phyloP scores from a whole-genome alignment of 176 grass and related monocot species.

The Hyparrhenia diplandra region DNA sequence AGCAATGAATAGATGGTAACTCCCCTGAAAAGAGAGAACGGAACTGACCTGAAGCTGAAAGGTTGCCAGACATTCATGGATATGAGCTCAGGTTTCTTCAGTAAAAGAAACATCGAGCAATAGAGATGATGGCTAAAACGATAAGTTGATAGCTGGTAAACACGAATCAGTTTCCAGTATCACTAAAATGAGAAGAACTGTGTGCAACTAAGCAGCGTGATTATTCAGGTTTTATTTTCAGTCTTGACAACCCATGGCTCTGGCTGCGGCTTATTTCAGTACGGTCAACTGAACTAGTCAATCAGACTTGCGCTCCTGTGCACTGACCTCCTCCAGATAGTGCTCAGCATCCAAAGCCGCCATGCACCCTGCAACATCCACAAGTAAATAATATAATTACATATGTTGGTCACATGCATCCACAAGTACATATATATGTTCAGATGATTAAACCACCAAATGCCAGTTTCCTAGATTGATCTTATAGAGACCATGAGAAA shows the following conservation, averaged over 20 bases:
- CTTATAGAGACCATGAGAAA: not conserved
- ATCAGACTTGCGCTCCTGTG: slow-evolving; percentile 58
- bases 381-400: not conserved
- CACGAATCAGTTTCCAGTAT: too few relatives aligned
- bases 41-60: too few relatives aligned
- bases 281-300: slow-evolving; percentile 22
- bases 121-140: too few relatives aligned
- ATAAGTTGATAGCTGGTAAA: too few relatives aligned
- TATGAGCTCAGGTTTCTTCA: too few relatives aligned
- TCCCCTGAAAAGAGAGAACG: too few relatives aligned
- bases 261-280: slow-evolving; percentile 3
- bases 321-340: slow-evolving; percentile 75
- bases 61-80: too few relatives aligned
- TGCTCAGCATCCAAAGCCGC: slow-evolving; percentile 87
- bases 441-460: not conserved
- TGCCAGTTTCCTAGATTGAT: not conserved
- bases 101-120: too few relatives aligned
- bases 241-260: not conserved
- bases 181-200: too few relatives aligned
- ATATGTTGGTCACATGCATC: not conserved
- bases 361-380: slow-evolving; percentile 67
- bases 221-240: not conserved
- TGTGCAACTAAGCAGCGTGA: not conserved
- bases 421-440: not conserved
- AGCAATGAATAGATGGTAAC: too few relatives aligned